Base-by-base conservation (phyloP, 2,329 filamentous ascomycete species). In the Emergomyces pasteurianus region DNA sequence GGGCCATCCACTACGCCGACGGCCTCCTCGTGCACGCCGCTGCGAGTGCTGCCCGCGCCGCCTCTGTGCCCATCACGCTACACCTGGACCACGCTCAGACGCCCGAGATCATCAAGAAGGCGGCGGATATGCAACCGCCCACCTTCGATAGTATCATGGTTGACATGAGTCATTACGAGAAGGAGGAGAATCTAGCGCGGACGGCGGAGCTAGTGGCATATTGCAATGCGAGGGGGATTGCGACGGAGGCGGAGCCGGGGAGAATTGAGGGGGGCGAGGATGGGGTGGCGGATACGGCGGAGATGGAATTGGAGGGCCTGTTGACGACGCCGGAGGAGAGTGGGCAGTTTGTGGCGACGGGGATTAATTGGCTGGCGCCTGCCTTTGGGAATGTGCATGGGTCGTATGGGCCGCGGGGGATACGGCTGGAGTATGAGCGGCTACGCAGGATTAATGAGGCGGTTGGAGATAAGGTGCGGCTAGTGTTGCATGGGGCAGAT, bases 311-410 rank as follows among this genome's bases (percentile, higher is more conserved):
- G 58, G 80, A 84, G 66, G 84, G 82, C 0, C 72, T 86, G 63
- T 73, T 89, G 65, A 90, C 87, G 0, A 89, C 85, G 0, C 80
- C 83, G 0, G 85, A 87, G 63, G 83, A 90, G 72, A 86, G 85
- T 8, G 80, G 84, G 64, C 83, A 88, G 67, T 90, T 91, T 67
- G 80, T 89, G 3, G 80, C 77, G 1, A 87, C 86, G 12, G 87
- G 86, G 0, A 87, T 90, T 68, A 85, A 90, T 67, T 86, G 86
- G 76, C 75, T 91, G 16, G 88, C 88, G 2, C 88, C 87, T 0
- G 86, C 86, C 0, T 89, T 90, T 74, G 87, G 87, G 3, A 90
- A 90, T 67, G 84, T 90, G 52, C 87, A 90, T 73, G 87, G 87
- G 6, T 83, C 85, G 66, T 90, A 90, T 72, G 86, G 86, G 0